Percentiles rank a stretch among this genome's conserved stretches.
Conservation (phyloP, 2,329 filamentous ascomycete species). For the Hypoxylon sp. region DNA sequence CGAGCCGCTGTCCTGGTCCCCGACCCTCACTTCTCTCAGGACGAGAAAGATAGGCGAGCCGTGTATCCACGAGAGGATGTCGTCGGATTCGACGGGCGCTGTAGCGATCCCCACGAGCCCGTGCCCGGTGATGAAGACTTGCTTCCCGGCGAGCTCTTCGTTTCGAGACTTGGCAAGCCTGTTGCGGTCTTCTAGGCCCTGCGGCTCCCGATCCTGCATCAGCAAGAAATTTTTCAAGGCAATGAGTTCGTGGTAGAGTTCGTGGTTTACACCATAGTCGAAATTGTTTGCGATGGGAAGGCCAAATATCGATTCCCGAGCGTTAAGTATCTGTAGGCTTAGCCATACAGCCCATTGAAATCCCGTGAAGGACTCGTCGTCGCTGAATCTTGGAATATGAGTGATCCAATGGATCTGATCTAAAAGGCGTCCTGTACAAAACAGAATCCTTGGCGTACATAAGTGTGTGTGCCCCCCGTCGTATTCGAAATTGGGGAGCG, state of each 20-base stretch:
- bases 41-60: not conserved
- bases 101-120: constrained; percentile 17
- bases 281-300: not conserved
- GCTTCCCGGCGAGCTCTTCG: not conserved
- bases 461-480: not conserved
- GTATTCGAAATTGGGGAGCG: not conserved
- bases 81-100: not conserved
- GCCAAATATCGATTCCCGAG: not conserved
- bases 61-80: not conserved
- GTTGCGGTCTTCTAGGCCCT: not conserved
- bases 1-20: not conserved
- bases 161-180: not conserved
- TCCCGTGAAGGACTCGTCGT: not conserved
- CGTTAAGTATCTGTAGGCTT: not conserved
- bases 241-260: not conserved
- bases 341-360: not conserved
- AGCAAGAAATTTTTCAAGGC: not conserved
- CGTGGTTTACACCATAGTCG: not conserved
- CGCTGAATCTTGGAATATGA: not conserved
- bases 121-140: constrained; percentile 5
- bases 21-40: constrained; percentile 2
- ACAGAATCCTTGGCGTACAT: constrained; percentile 9
- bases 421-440: constrained; percentile 4
- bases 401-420: not conserved
- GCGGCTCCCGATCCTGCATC: not conserved